These are phyloP conservation scores for Triticum monococcum DNA, from an alignment of 176 grass and related monocot genomes.

Conservation along the genomic window DNA sequence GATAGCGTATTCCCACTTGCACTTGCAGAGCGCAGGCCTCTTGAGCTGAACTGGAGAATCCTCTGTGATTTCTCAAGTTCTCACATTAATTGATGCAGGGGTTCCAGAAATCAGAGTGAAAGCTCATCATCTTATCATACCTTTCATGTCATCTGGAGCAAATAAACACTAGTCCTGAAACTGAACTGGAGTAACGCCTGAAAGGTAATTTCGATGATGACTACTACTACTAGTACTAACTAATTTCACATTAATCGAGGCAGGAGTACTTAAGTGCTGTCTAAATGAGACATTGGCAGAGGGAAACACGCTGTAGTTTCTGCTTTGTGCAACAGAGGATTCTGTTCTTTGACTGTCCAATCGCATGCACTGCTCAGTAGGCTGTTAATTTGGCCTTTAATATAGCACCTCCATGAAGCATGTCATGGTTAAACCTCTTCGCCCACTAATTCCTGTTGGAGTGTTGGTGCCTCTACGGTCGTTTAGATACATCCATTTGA, in stretches of 20 bases:
- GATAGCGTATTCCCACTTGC: conserved; percentile 33
- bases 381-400: no score
- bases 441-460: neutral
- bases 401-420: neutral
- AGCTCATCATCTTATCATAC: neutral
- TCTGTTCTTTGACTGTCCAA: neutral
- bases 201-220: neutral
- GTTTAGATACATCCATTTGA: no score
- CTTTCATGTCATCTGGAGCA: neutral
- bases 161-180: neutral
- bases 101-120: neutral
- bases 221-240: neutral
- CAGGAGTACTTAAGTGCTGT: no score
- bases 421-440: neutral
- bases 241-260: no score
- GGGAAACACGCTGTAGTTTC: neutral
- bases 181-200: neutral
- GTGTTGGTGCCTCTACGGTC: neutral
- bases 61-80: neutral
- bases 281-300: neutral
- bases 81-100: neutral
- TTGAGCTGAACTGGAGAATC: neutral
- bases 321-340: neutral
- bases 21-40: neutral
- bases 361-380: neutral